Evolutionary conservation across 257 asterid species (phyloP).

Genomic region (Buddleja alternifolia): DNA sequence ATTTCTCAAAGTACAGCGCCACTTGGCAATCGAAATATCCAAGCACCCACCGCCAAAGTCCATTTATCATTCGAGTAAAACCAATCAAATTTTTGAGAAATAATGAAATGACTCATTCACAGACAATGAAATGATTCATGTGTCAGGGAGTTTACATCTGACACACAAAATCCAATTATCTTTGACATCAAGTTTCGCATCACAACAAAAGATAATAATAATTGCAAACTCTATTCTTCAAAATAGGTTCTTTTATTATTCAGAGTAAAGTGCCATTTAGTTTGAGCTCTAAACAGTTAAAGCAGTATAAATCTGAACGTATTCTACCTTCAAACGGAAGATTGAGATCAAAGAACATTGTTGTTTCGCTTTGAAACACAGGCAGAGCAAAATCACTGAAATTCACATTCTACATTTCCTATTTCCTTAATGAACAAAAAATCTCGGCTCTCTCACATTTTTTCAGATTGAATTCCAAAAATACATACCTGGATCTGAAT

Average conservation of each 20-base stretch:
- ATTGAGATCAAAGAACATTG: not conserved
- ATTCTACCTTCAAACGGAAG: not conserved
- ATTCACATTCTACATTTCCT: constrained; percentile 23
- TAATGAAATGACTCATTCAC: too few species aligned
- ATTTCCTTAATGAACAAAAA: constrained; percentile 18
- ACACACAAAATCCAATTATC: constrained; percentile 8
- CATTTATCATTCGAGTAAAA: not conserved
- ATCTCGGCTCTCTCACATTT: not conserved
- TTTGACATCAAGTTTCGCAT: not conserved
- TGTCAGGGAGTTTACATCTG: not conserved
- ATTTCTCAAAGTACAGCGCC: not conserved
- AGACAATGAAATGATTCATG: not conserved
- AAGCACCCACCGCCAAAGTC: constrained; percentile 1
- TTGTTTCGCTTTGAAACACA: constrained; percentile 19
- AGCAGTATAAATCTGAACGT: constrained; percentile 8
- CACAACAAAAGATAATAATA: not conserved
- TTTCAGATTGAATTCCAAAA: not conserved
- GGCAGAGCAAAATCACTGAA: constrained; percentile 12
- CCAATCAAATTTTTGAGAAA: not conserved
- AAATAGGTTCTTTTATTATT: not conserved
- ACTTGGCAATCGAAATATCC: constrained; percentile 20
- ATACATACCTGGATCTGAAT: constrained; percentile 89
- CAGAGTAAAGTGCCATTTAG: constrained; percentile 3
- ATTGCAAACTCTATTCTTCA: not conserved
- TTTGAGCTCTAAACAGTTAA: constrained; percentile 20